Conservation (phyloP, 1,139 yeast genomes). For the Zygoascus sp. region DNA sequence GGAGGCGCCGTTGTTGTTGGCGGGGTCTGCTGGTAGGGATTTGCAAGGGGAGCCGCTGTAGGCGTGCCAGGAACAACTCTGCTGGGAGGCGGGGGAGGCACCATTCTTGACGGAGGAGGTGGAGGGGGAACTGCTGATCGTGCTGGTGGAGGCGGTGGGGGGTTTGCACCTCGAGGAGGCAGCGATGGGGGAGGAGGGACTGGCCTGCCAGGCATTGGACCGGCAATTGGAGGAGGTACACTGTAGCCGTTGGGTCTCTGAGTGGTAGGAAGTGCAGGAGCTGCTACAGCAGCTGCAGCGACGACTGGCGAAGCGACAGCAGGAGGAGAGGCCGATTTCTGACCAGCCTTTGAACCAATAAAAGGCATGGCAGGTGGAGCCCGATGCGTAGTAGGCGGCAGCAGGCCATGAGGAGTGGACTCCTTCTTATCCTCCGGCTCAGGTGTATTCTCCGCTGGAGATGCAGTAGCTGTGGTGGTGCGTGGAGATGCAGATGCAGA, state of each 20-base stretch:
- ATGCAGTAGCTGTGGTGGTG: conserved; percentile 29
- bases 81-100: conserved; percentile 24
- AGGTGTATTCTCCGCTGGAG: conserved; percentile 20
- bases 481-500: conserved; percentile 27
- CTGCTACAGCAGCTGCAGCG: conserved; percentile 24
- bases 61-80: conserved; percentile 17
- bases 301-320: no score
- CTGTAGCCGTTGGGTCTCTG: conserved; percentile 19
- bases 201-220: conserved; percentile 20
- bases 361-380: conserved; percentile 34
- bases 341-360: conserved; percentile 27
- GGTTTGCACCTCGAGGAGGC: conserved; percentile 16
- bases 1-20: conserved; percentile 17
- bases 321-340: conserved; percentile 13
- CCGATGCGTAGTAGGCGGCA: conserved; percentile 38
- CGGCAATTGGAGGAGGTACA: conserved; percentile 29
- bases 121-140: conserved; percentile 23
- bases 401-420: conserved; percentile 31
- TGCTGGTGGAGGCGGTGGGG: conserved; percentile 28
- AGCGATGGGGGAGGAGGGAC: conserved; percentile 24
- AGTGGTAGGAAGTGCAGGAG: conserved; percentile 23
- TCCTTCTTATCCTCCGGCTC: conserved; percentile 14
- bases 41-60: conserved; percentile 25
- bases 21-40: no score
- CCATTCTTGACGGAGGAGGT: conserved; percentile 32